Evolutionary conservation across 2,329 filamentous ascomycete species (phyloP).

Genomic region (Beauveria sp.): DNA sequence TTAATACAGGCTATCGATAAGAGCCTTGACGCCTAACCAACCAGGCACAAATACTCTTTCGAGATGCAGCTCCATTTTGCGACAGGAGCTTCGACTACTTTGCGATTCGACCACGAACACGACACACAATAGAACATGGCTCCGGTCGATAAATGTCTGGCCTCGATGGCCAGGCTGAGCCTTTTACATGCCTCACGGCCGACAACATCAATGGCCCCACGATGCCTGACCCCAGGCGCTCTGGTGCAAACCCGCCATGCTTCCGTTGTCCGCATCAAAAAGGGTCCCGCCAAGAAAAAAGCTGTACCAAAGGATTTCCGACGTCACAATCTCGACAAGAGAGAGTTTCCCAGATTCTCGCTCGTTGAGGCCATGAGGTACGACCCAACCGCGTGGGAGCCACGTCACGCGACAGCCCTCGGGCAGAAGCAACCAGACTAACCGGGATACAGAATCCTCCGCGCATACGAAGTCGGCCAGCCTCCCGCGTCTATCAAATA

Average conservation of each 20-base stretch:
- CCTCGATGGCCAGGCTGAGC: conserved; percentile 44
- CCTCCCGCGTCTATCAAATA: conserved; percentile 72
- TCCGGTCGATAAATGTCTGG: conserved; percentile 44
- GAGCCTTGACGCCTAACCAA: conserved; percentile 18
- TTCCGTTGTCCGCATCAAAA: conserved; percentile 37
- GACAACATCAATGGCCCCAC: conserved; percentile 35
- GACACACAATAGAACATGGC: conserved; percentile 32
- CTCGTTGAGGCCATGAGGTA: conserved; percentile 91
- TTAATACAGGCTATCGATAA: conserved; percentile 5
- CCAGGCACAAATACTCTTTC: conserved; percentile 15
- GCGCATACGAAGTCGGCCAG: conserved; percentile 83
- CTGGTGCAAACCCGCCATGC: conserved; percentile 36
- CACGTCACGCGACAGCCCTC: neutral
- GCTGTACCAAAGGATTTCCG: conserved; percentile 57
- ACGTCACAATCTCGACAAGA: conserved; percentile 57
- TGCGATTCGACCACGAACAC: neutral
- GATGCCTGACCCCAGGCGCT: conserved; percentile 39
- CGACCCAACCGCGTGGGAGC: conserved; percentile 15
- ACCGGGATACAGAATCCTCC: conserved; percentile 64
- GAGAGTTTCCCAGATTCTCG: conserved; percentile 60
- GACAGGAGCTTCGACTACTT: conserved; percentile 6
- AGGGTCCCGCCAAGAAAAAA: conserved; percentile 46
- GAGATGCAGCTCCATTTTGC: conserved; percentile 11
- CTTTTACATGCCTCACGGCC: conserved; percentile 36
- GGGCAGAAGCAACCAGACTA: conserved; percentile 9